Base-by-base conservation (phyloP, 441 rosid genomes). In the Syzygium syzygioides region DNA sequence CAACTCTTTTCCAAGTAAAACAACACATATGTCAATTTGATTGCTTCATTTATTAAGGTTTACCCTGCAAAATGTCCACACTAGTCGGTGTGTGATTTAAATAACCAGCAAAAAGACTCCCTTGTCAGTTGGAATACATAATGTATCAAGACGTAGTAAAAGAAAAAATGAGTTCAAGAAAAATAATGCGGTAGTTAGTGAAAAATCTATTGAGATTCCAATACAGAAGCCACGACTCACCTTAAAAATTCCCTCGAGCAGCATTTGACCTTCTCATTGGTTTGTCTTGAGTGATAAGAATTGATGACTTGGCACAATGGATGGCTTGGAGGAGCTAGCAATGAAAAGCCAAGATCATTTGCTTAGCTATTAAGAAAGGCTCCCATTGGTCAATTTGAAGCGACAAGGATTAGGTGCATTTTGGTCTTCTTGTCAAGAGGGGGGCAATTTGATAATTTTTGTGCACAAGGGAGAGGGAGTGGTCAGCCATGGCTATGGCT, bases 171-270 rank as follows among this genome's bases (percentile, higher is more conserved):
- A 76, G 8, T 20, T 12, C 23, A 37, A 71, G 52, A 52, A 37
- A n/a, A 76, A 76, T 5, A 7, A 76, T 41, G 83, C 17, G 4
- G n/a, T 9, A 41, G 5, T 76, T 26, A 41, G 83, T 23, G n/a
- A 76, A 76, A 23, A 41, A 76, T 12, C 52, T 76, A 23, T 45
- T 17, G 18, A 34, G 80, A 23, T 66, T 56, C 14, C 11, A 86
- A 85, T 89, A 79, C 79, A 87, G 54, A 59, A 90, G 87, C 88
- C 28, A 57, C 83, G 17, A 83, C 91, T 86, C 32, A 98, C 99
- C 99, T 96, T 95, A 90, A 96, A 97, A 90, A 96, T 91, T 57
- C 99, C 98, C 90, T 93, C 94, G 88, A 92, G 50, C 85, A 94
- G 94, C 98, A 98, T 95, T 93, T 95, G 94, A 37, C 98, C 99